Conservation (phyloP, 805 yeast species). For the Metschnikowia baotianmanensis region DNA sequence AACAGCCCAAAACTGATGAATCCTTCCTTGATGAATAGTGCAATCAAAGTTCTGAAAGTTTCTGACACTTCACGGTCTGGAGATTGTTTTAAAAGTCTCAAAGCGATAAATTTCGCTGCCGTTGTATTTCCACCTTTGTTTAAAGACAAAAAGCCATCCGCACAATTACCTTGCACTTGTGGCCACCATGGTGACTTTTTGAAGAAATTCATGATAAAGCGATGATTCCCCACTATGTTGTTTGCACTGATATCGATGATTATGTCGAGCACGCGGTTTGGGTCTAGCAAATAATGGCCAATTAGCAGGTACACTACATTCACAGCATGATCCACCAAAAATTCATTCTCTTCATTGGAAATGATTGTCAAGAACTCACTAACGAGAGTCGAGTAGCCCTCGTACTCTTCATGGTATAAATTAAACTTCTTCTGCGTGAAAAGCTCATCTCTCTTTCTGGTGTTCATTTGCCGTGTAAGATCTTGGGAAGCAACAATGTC, state of each 20-base stretch:
- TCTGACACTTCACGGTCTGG: conserved; percentile 38
- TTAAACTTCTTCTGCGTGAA: conserved; percentile 59
- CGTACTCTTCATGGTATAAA: conserved; percentile 68
- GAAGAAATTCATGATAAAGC: conserved; percentile 50
- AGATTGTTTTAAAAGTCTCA: conserved; percentile 36
- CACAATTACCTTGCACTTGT: conserved; percentile 27
- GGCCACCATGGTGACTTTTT: conserved; percentile 72
- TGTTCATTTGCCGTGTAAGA: conserved; percentile 38
- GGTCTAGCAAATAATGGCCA: conserved; percentile 76
- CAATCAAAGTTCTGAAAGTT: conserved; percentile 45
- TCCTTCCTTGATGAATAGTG: conserved; percentile 61
- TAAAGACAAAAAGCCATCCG: conserved; percentile 30
- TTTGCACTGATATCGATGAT: conserved; percentile 52
- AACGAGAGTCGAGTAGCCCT: conserved; percentile 70
- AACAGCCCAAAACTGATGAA: conserved; percentile 62
- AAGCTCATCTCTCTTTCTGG: conserved; percentile 39
- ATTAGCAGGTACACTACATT: conserved; percentile 55
- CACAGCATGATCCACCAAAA: conserved; percentile 43
- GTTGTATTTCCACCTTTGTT: conserved; percentile 52
- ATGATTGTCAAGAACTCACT: conserved; percentile 47
- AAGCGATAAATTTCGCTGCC: conserved; percentile 55
- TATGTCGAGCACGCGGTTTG: conserved; percentile 64
- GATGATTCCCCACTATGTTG: conserved; percentile 42
- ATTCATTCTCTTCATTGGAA: conserved; percentile 37
- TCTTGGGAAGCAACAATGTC: conserved; percentile 31